A percentile compares a stretch with the other conserved stretches of the same genome.
Evolutionary conservation across 768 basidiomycete species (phyloP).

Genomic region (Termitomyces sp.): DNA sequence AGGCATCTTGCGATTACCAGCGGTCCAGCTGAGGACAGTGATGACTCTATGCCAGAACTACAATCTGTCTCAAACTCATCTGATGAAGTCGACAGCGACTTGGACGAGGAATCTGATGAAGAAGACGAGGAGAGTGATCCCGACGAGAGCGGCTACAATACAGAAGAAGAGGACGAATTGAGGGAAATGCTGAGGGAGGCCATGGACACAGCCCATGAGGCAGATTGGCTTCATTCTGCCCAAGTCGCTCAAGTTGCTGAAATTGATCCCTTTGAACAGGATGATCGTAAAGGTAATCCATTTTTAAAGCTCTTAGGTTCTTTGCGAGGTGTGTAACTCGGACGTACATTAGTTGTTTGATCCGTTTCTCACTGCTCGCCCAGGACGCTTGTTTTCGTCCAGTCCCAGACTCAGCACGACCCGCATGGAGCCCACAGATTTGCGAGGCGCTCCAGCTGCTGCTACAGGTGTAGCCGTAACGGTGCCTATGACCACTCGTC

Average conservation of each 20-base stretch:
- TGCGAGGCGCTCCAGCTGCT: neutral
- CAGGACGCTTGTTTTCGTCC: constrained; percentile 61
- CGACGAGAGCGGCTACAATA: constrained; percentile 47
- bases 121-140: constrained; percentile 28
- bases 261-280: constrained; percentile 35
- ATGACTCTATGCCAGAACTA: constrained; percentile 61
- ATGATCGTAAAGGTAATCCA: constrained; percentile 64
- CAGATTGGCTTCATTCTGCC: constrained; percentile 53
- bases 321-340: constrained; percentile 48
- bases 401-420: constrained; percentile 32
- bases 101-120: constrained; percentile 32
- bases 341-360: neutral
- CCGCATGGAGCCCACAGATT: constrained; percentile 19
- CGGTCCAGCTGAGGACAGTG: constrained; percentile 36
- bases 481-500: neutral
- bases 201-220: constrained; percentile 61
- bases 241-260: constrained; percentile 23
- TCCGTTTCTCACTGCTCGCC: neutral
- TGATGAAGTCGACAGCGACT: constrained; percentile 30
- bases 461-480: neutral
- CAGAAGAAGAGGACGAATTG: constrained; percentile 64
- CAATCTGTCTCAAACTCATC: constrained; percentile 62
- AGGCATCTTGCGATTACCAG: constrained; percentile 49
- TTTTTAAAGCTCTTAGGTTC: constrained; percentile 75
- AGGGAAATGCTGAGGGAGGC: constrained; percentile 61